These are phyloP conservation scores for Neocallimastix lanati DNA, from an alignment of 192 early-diverging fungal genomes.

Conservation along the genomic window DNA sequence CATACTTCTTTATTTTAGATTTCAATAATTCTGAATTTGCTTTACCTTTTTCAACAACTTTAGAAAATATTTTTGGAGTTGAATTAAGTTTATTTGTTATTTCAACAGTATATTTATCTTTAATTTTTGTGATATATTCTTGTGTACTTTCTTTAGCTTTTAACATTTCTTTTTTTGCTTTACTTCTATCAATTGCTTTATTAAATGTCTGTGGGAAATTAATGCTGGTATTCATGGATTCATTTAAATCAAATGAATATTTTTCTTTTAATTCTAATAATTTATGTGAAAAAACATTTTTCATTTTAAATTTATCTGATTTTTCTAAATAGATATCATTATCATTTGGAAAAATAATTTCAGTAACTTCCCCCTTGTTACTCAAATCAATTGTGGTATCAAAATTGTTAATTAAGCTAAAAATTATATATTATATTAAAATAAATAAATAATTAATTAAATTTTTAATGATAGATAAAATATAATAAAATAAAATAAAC, in stretches of 20 bases:
- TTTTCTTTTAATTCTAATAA: not conserved
- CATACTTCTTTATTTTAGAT: no score
- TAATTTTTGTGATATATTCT: no score
- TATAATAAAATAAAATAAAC: no score
- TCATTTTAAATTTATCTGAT: not conserved
- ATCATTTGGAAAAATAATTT: not conserved
- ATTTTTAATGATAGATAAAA: no score
- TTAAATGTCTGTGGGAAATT: not conserved
- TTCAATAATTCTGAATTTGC: no score
- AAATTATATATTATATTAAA: no score
- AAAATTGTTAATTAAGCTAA: no score
- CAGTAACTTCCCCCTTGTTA: not conserved
- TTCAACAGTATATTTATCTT: no score
- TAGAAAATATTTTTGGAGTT: no score
- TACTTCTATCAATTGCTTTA: not conserved
- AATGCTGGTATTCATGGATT: not conserved
- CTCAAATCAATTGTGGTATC: not conserved
- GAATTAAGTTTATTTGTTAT: no score
- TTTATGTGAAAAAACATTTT: not conserved
- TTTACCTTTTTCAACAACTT: no score
- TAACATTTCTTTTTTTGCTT: not conserved
- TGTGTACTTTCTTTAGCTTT: not conserved
- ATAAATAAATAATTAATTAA: no score
- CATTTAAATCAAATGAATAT: not conserved
- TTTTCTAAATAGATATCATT: not conserved